Evolutionary conservation across 2,329 filamentous ascomycete genomes (phyloP).

Genomic region (Berkeleyomyces rouxiae): DNA sequence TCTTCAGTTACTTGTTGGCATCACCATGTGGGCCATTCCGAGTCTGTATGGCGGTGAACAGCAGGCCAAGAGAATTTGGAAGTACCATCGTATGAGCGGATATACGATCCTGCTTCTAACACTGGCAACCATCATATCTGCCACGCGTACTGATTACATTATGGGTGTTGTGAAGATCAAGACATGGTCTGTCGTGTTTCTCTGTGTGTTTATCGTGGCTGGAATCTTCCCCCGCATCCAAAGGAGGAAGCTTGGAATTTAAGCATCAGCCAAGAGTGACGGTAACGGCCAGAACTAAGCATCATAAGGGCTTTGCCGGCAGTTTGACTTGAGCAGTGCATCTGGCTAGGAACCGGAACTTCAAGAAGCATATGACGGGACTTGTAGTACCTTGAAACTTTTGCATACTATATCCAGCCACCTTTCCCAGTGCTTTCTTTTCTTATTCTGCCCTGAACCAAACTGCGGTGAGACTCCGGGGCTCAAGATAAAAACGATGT

Average conservation of each 20-base stretch:
- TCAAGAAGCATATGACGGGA: no score
- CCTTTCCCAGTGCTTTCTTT: not conserved
- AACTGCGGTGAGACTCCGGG: not conserved
- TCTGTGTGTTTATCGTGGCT: slow-evolving; percentile 45
- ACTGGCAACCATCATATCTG: slow-evolving; percentile 56
- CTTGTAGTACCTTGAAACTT: no score
- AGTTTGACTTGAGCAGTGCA: no score
- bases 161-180: slow-evolving; percentile 50
- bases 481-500: not conserved
- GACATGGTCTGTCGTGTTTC: slow-evolving; percentile 58
- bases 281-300: not conserved
- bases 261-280: not conserved
- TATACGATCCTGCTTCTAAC: slow-evolving; percentile 58
- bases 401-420: not conserved
- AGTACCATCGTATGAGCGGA: slow-evolving; percentile 68
- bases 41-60: slow-evolving; percentile 60
- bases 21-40: slow-evolving; percentile 68
- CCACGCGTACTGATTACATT: slow-evolving; percentile 63
- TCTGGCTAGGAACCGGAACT: no score
- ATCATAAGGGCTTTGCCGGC: no score
- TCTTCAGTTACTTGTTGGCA: slow-evolving; percentile 60
- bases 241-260: slow-evolving; percentile 57
- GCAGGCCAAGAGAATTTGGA: slow-evolving; percentile 70
- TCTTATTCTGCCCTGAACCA: not conserved
- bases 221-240: slow-evolving; percentile 68